Percentiles rank a stretch among this genome's conserved stretches.
Evolutionary conservation across 306 rosid species (phyloP).

Genomic region (Lablab purpureus): DNA sequence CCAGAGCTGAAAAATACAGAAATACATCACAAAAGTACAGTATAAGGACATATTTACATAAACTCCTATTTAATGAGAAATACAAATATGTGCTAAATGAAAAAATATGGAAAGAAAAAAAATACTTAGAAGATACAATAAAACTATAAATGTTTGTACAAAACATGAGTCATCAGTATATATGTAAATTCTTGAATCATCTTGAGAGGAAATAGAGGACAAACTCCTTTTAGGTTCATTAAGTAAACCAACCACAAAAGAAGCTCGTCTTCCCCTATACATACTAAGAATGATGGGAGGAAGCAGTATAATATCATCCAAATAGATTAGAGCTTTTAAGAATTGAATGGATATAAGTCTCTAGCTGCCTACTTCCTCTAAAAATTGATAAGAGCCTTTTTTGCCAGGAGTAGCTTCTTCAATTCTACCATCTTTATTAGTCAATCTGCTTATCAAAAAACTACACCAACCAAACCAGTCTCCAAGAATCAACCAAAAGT

Average conservation of each 20-base stretch:
- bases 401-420: slow-evolving; percentile 88
- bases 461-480: too few species aligned
- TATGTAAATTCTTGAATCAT: slow-evolving; percentile 79
- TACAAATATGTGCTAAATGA: too few species aligned
- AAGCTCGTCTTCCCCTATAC: slow-evolving; percentile 88
- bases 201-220: slow-evolving; percentile 56
- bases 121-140: too few species aligned
- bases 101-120: too few species aligned
- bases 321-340: slow-evolving; percentile 77
- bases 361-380: slow-evolving; percentile 95
- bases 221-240: slow-evolving; percentile 70
- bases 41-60: too few species aligned
- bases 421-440: slow-evolving; percentile 95
- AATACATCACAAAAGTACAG: too few species aligned
- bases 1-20: too few species aligned
- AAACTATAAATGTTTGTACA: too few species aligned
- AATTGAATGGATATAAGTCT: slow-evolving; percentile 91
- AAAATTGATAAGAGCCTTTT: slow-evolving; percentile 86
- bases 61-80: too few species aligned
- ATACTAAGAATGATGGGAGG: slow-evolving; percentile 81
- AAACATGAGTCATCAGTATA: too few species aligned
- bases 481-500: too few species aligned
- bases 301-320: slow-evolving; percentile 89
- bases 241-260: slow-evolving; percentile 69
- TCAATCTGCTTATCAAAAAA: slow-evolving; percentile 59